These are phyloP conservation scores for Floccularia luteovirens DNA, from an alignment of 768 basidiomycete genomes.

Conservation along the genomic window DNA sequence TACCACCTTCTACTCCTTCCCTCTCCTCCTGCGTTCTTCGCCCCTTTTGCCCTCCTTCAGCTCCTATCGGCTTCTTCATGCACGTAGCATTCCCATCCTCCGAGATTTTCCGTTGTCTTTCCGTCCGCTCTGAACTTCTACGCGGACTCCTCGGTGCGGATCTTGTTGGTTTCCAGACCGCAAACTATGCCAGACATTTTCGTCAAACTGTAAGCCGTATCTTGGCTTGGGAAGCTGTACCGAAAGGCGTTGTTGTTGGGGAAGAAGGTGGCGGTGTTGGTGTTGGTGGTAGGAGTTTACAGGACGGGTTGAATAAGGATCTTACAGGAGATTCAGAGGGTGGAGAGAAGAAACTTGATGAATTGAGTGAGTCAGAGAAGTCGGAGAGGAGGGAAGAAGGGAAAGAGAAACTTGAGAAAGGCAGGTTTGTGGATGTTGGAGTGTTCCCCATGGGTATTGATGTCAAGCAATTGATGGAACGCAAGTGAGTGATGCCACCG, in stretches of 20 bases:
- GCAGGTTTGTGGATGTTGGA: constrained; percentile 75
- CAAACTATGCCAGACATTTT: constrained; percentile 79
- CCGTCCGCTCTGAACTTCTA: constrained; percentile 69
- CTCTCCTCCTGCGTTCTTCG: constrained; percentile 66
- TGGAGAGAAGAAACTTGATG: constrained; percentile 2
- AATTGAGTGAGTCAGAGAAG: constrained; percentile 1
- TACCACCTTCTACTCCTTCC: constrained; percentile 96
- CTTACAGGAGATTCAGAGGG: constrained; percentile 9
- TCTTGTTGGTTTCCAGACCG: constrained; percentile 88
- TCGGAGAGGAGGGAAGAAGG: constrained; percentile 10
- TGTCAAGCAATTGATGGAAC: constrained; percentile 55
- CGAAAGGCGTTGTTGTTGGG: constrained; percentile 70
- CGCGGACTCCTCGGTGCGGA: constrained; percentile 90
- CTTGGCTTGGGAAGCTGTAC: constrained; percentile 71
- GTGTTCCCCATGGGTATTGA: constrained; percentile 93
- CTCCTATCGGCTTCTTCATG: constrained; percentile 89
- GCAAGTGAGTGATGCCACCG: constrained; percentile 34
- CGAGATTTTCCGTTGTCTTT: constrained; percentile 92
- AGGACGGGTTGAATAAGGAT: constrained; percentile 5
- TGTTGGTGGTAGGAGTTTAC: constrained; percentile 10
- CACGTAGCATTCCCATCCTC: constrained; percentile 95
- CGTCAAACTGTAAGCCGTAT: constrained; percentile 81
- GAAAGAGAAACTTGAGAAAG: constrained; percentile 25
- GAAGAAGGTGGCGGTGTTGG: constrained; percentile 20
- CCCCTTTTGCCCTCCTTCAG: constrained; percentile 42